Base-by-base conservation (phyloP, 306 rosid species). In the Citrullus mucosospermus region DNA sequence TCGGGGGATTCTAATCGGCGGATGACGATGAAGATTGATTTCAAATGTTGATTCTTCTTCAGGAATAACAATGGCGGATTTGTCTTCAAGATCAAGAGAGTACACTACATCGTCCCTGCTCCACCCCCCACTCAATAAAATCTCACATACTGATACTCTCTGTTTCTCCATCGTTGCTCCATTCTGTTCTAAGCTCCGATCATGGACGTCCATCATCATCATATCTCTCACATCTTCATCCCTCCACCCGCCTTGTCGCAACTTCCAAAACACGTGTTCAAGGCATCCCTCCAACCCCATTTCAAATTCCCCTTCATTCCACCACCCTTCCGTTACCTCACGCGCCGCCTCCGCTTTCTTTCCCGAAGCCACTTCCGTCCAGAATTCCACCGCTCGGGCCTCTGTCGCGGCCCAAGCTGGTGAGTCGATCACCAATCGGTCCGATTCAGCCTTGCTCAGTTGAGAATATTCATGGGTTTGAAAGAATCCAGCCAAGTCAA, bases 101-200 rank as follows among this genome's bases (percentile, higher is more conserved):
- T 90, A 76, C 86, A 78, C 85, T 54, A 91, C 89, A 78, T 95
- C 98, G 48, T 92, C 91, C 78, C 79, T 92, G 65, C 83, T 84
- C 98, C 98, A 95, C 6, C 98, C 98, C 87, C 88, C 97, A 82
- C 93, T 86, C 81, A 92, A 57, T 78, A 95, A 88, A 58, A 62
- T 76, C 87, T 61, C 0, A 0, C 91, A 83, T 36, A 87, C 81
- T 8, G 25, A 85, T 28, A 85, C 81, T 6, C 16, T 67, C 0
- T 18, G 60, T 3, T 17, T n/a, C 56, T 71, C 80, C 4, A 44
- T 38, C 32, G 28, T 30, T 9, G 9, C 1, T 78, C 9, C 77
- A 13, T 50, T 76, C 8, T 53, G 63, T 6, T 30, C 12, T 0
- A 16, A 73, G 2, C 14, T 41, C 25, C 34, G 71, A 56, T 68